Evolutionary conservation across 331 rosid genomes (phyloP), one percentile per base, ranked within the genome.

Genomic region (Ulmus americana): DNA sequence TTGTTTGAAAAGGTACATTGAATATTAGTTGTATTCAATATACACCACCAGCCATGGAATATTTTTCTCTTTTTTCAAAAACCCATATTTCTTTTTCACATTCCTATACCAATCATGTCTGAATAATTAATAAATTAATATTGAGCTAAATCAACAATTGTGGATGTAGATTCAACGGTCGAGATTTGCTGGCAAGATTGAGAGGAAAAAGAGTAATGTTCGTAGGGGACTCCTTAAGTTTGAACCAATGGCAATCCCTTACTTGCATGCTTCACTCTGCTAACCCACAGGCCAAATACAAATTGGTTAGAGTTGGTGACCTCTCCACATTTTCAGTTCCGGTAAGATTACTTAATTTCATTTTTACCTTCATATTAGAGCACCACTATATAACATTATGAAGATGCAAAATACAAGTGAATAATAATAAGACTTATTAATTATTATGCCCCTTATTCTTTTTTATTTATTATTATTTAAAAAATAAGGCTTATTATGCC

Each of bases 201-300:
- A 76, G 76, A 64, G 95, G 95, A 56, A 85, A 82, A 64, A 85
- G 72, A 16, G 28, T 90, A 7, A 49, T 90, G 79, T 88, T 90
- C 74, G 95, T 90, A 54, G 97, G 95, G 45, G 97, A 88, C 69
- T 91, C 97, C 0, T 66, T 91, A 90, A 85, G 96, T 72, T 79
- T 91, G 73, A 91, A 91, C 52, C 97, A 91, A 65, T 91, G 97
- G 95, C 95, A 85, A 62, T 90, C 96, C 46, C 86, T 90, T 57
- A 88, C 85, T 64, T 90, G 97, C 82, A 73, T 88, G 97, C 83
- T 90, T 62, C 89, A 85, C 54, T 62, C 39, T 16, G 72, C 77
- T 70, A 69, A 65, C 13, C 95, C 97, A 39, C 62, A 49, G 1
- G 76, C 79, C 7, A 42, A 53, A 1, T 82, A 88, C 56, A 77